Percentiles rank a stretch among this genome's conserved stretches.
Evolutionary conservation across 1,284 basidiomycete species (phyloP).

Genomic region (Naganishia sp.): DNA sequence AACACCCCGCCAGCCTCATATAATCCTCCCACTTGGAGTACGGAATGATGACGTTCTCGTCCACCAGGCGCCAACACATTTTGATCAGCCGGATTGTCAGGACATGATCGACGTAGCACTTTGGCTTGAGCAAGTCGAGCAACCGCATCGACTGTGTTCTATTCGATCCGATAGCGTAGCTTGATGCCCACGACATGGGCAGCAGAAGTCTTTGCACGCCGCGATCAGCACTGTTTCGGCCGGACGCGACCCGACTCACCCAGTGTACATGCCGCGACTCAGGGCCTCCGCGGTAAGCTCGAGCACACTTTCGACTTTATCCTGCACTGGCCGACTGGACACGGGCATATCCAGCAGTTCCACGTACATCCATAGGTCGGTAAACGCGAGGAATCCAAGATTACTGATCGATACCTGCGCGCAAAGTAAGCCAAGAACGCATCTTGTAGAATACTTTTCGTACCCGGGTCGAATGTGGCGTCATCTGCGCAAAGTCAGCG

Average conservation of each 20-base stretch:
- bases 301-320: conserved; percentile 30
- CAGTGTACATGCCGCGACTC: conserved; percentile 34
- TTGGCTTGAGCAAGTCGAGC: conserved; percentile 28
- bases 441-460: neutral
- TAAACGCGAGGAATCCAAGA: conserved; percentile 26
- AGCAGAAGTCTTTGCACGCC: conserved; percentile 32
- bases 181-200: conserved; percentile 36
- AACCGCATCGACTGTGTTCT: conserved; percentile 15
- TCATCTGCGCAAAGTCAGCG: conserved; percentile 27
- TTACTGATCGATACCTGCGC: conserved; percentile 30
- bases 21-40: conserved; percentile 31
- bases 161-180: conserved; percentile 21
- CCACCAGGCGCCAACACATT: conserved; percentile 32
- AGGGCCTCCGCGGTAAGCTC: conserved; percentile 35
- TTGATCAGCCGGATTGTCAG: conserved; percentile 32
- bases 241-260: conserved; percentile 25
- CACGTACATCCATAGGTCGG: conserved; percentile 33
- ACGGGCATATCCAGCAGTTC: conserved; percentile 6
- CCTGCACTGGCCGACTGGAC: conserved; percentile 26
- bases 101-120: conserved; percentile 35
- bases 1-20: conserved; percentile 33
- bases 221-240: neutral
- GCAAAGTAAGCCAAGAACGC: neutral
- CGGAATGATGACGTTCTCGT: conserved; percentile 21
- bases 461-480: conserved; percentile 28